Base-by-base conservation (phyloP, 805 yeast genomes). In the Pichia pseudocactophila region DNA sequence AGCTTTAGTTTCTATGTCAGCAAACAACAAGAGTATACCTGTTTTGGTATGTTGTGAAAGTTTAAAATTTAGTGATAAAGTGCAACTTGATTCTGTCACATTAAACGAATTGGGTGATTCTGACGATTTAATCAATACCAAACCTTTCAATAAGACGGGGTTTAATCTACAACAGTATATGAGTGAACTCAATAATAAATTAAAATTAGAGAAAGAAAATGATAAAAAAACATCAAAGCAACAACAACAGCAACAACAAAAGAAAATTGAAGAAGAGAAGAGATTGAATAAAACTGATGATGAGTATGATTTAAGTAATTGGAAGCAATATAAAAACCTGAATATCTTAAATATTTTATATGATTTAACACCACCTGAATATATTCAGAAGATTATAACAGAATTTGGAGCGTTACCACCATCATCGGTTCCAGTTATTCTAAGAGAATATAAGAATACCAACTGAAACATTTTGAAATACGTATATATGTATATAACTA, bases 331-430 rank as follows among this genome's bases (percentile, higher is more conserved):
- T n/a, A 75, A 76, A 34, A 68, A 69, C 47, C 69, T 87, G 55
- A 82, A 80, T 62, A 74, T 87, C 22, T 76, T 89, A 55, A 87
- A 87, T 57, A 79, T 92, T 50, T 73, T 92, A 74, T 92, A 86
- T 61, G 98, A 92, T 63, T 71, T 92, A 53, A 90, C 97, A 1
- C 97, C 96, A 30, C 95, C 96, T 12, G 85, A 81, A 52, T 85
- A 83, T 57, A 86, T 92, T 55, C 89, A 90, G 60, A 92, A 92
- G 66, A 87, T 92, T 45, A 87, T 92, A 42, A 92, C 97, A 2
- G 98, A 92, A 62, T 78, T 90, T 50, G 98, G 98, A 25, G 86
- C 95, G 2, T 71, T 92, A 51, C 98, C 98, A 10, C 96, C 98
- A 34, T 83, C 95, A n/a, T 87, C 97, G 2, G 97, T 92, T 44